Percentiles rank a stretch among this genome's conserved stretches.
Evolutionary conservation across 1,139 yeast species (phyloP).

Genomic region (Blastobotrys petasosporus): DNA sequence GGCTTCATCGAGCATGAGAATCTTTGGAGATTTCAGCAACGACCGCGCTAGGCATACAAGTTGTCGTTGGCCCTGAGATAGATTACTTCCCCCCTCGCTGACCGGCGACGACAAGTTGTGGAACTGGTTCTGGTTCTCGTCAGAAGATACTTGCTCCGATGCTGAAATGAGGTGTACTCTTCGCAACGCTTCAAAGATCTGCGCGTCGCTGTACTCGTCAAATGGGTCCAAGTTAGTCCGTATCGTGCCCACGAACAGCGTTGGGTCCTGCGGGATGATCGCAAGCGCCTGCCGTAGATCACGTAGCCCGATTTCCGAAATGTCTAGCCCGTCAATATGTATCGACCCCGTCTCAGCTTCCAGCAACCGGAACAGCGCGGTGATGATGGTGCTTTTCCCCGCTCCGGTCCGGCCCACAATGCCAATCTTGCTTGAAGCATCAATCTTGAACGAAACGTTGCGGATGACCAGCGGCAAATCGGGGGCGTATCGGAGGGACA

Average conservation of each 20-base stretch:
- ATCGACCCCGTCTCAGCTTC: slow-evolving; percentile 50
- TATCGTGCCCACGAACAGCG: slow-evolving; percentile 57
- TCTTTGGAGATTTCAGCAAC: slow-evolving; percentile 59
- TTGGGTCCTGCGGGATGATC: slow-evolving; percentile 75
- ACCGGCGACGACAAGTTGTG: slow-evolving; percentile 52
- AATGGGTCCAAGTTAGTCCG: slow-evolving; percentile 65
- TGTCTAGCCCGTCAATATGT: slow-evolving; percentile 54
- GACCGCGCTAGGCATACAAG: slow-evolving; percentile 72
- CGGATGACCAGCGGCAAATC: slow-evolving; percentile 67
- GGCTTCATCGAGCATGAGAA: slow-evolving; percentile 73
- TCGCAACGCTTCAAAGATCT: slow-evolving; percentile 50
- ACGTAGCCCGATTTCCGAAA: slow-evolving; percentile 47
- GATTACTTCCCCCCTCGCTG: slow-evolving; percentile 68
- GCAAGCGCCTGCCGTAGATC: slow-evolving; percentile 52
- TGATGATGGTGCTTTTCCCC: slow-evolving; percentile 63
- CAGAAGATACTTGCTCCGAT: slow-evolving; percentile 29
- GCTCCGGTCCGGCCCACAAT: slow-evolving; percentile 78
- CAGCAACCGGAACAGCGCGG: slow-evolving; percentile 53
- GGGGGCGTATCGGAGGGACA: slow-evolving; percentile 61
- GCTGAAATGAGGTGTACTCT: slow-evolving; percentile 7
- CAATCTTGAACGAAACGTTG: slow-evolving; percentile 40
- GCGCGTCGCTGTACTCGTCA: slow-evolving; percentile 43
- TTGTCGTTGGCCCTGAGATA: slow-evolving; percentile 75
- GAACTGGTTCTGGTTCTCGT: slow-evolving; percentile 3
- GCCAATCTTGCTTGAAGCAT: slow-evolving; percentile 55